A percentile compares a stretch with the other conserved stretches of the same genome.
These are phyloP conservation scores for Narthecium ossifragum DNA, from an alignment of 106 monocot genomes.

Conservation along the genomic window DNA sequence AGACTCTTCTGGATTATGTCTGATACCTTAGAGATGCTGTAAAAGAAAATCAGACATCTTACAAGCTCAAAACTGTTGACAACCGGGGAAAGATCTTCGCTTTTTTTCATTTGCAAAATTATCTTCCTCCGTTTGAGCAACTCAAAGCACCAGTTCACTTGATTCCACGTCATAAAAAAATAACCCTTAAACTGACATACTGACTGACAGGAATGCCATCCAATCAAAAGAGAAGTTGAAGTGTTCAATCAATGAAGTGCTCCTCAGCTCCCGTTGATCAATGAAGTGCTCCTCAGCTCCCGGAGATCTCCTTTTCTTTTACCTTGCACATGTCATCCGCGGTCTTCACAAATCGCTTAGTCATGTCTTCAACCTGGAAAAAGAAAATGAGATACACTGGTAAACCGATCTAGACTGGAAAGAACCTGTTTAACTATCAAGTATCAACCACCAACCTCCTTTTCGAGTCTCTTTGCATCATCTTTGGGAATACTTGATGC, in stretches of 20 bases:
- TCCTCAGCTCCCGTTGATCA: not conserved
- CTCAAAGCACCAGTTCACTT: not conserved
- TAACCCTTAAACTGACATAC: not conserved
- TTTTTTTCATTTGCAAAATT: not conserved
- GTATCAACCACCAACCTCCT: slow-evolving; percentile 22
- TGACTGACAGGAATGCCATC: not conserved
- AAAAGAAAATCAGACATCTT: too few relatives aligned
- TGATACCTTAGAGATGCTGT: too few relatives aligned
- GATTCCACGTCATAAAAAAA: too few relatives aligned
- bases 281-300: slow-evolving; percentile 25
- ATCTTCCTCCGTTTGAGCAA: not conserved
- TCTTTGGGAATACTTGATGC: slow-evolving; percentile 77
- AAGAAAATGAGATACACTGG: not conserved
- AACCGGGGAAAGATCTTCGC: too few relatives aligned
- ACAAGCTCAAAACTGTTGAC: too few relatives aligned
- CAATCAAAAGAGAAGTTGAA: not conserved
- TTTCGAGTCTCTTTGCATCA: slow-evolving; percentile 72
- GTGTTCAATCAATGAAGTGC: not conserved
- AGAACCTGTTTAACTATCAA: not conserved
- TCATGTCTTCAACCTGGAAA: slow-evolving; percentile 72
- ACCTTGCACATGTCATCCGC: slow-evolving; percentile 91
- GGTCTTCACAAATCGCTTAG: slow-evolving; percentile 72
- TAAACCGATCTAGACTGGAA: not conserved
- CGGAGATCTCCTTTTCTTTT: slow-evolving; percentile 85
- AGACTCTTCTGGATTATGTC: too few relatives aligned